Evolutionary conservation across 2,329 filamentous ascomycete species (phyloP).

Genomic region (Penicillium hordei): DNA sequence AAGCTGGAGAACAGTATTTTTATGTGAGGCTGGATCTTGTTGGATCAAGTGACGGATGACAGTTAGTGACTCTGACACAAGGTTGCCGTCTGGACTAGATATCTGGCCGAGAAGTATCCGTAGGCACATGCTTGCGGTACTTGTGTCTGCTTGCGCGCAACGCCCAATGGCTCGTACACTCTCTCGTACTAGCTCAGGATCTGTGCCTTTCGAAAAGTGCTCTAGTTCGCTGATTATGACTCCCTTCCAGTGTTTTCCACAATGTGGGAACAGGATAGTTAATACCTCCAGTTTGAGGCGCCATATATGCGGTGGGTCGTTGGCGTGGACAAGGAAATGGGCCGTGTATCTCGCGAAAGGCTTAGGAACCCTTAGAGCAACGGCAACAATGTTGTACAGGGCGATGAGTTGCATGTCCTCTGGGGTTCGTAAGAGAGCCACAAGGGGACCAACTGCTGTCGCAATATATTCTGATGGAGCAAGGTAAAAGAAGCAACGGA

Average conservation of each 20-base stretch:
- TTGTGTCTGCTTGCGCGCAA: constrained; percentile 76
- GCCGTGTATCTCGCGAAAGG: constrained; percentile 86
- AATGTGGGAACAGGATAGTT: constrained; percentile 85
- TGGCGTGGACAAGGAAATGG: constrained; percentile 82
- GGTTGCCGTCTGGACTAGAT: constrained; percentile 77
- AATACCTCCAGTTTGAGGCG: constrained; percentile 88
- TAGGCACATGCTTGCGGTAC: constrained; percentile 75
- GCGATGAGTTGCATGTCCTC: constrained; percentile 87
- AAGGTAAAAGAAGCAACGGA: constrained; percentile 79
- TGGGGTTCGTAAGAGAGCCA: constrained; percentile 79
- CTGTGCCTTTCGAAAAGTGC: constrained; percentile 77
- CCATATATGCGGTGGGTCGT: constrained; percentile 80
- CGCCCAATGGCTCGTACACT: constrained; percentile 90
- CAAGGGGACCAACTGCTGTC: constrained; percentile 74
- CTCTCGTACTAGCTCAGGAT: constrained; percentile 78
- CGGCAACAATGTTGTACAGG: constrained; percentile 92
- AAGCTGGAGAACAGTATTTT: constrained; percentile 80
- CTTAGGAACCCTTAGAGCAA: constrained; percentile 72
- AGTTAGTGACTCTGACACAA: constrained; percentile 90
- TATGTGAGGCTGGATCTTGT: constrained; percentile 76
- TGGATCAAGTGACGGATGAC: constrained; percentile 96
- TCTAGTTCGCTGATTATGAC: constrained; percentile 90
- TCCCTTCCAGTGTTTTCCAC: constrained; percentile 71
- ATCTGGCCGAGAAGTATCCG: constrained; percentile 82
- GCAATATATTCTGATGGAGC: constrained; percentile 75